Base-by-base conservation (phyloP, 306 rosid genomes). In the Prunus padus region DNA sequence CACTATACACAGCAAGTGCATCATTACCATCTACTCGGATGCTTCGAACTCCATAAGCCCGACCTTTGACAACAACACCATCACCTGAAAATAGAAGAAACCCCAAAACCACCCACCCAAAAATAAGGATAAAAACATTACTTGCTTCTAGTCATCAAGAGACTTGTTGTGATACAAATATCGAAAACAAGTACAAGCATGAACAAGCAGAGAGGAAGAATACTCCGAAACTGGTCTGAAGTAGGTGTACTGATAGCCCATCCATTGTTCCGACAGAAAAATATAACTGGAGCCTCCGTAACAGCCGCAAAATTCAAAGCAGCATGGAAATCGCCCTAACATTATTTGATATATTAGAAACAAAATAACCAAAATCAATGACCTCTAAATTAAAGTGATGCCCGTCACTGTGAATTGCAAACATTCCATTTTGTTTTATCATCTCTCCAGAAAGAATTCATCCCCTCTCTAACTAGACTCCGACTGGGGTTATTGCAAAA, bases 221-320 rank as follows among this genome's bases (percentile, higher is more conserved):
- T 86, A 95, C 98, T 88, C 87, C 97, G 90, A 83, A 92, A 95
- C 82, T 95, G 98, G 71, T 95, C 97, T 73, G 96, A 87, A 57
- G 88, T 90, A 37, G 97, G 97, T 57, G 97, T 95, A 78, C 98
- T 95, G 76, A 95, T 95, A 54, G 98, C 98, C 98, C 98, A 95
- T 82, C 98, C 96, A 84, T 92, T 95, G 87, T 95, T 95, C 74
- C 98, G 96, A 80, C 98, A 95, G 66, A 95, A 76, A 69, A 95
- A 92, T 74, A 95, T 83, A 59, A 95, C 97, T 7, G 98, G 98
- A 62, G 89, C 97, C 83, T 95, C 98, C 76, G 60, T 78, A 65
- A 95, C 97, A 1, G 97, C 98, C 22, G 97, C 96, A 84, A 95
- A 95, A 81, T 95, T 95, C 67, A 95, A 75, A 15, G 90, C 97